Evolutionary conservation across 331 rosid species (phyloP).

Genomic region (Telfairia occidentalis): DNA sequence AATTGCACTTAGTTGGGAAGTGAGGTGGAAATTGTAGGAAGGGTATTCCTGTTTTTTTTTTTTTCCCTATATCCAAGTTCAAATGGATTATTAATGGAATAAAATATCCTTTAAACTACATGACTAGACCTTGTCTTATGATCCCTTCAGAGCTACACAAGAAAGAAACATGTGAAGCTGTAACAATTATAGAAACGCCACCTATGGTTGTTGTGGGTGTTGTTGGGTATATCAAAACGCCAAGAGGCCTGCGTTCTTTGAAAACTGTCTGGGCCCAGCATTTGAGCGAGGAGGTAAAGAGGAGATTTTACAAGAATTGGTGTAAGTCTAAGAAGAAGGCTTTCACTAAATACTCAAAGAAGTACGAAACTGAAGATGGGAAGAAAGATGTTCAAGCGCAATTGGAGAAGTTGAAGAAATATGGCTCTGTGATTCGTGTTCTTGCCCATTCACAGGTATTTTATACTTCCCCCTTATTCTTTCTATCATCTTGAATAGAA

Average conservation of each 20-base stretch:
- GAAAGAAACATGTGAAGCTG: slow-evolving; percentile 78
- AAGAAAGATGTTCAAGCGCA: neutral
- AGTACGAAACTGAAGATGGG: slow-evolving; percentile 7
- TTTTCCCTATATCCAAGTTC: neutral
- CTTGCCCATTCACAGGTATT: slow-evolving; percentile 74
- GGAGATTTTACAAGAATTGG: slow-evolving; percentile 14
- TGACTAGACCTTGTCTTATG: neutral
- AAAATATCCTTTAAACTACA: neutral
- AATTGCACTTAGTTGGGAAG: neutral
- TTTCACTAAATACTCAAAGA: slow-evolving; percentile 6
- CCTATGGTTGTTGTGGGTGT: slow-evolving; percentile 14
- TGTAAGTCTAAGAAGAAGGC: slow-evolving; percentile 26
- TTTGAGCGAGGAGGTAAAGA: slow-evolving; percentile 10
- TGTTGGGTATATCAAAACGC: slow-evolving; percentile 10
- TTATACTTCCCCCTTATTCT: neutral
- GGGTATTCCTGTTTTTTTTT: neutral
- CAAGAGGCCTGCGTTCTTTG: neutral
- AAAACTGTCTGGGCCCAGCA: slow-evolving; percentile 4
- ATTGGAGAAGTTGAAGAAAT: slow-evolving; percentile 22
- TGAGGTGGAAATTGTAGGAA: too few species aligned
- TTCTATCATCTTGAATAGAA: neutral
- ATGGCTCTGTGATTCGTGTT: slow-evolving; percentile 55
- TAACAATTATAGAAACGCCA: slow-evolving; percentile 59
- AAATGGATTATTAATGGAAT: neutral
- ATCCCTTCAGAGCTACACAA: slow-evolving; percentile 46